These are phyloP conservation scores for Penicillium sp. DNA, from an alignment of 2,329 filamentous ascomycete species.

Conservation along the genomic window DNA sequence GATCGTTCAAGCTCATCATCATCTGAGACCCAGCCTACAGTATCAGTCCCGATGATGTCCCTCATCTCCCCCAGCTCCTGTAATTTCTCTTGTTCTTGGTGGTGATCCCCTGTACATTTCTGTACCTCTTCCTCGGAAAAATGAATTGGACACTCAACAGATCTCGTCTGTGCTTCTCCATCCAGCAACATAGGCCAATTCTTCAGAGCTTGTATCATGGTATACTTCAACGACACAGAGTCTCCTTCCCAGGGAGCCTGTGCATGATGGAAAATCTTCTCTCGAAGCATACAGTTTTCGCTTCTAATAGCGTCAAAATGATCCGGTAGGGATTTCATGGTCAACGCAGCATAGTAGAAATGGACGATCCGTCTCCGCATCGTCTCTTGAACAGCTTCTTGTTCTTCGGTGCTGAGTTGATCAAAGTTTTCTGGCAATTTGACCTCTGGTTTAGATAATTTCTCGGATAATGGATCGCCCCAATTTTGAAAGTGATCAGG, in stretches of 20 bases:
- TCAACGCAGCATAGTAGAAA: conserved; percentile 28
- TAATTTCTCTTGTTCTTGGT: conserved; percentile 21
- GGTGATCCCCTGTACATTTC: conserved; percentile 12
- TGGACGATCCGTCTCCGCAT: conserved; percentile 24
- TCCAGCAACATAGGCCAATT: conserved; percentile 26
- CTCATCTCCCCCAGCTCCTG: conserved; percentile 24
- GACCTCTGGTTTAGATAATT: conserved; percentile 23
- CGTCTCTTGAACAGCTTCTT: conserved; percentile 22
- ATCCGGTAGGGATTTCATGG: conserved; percentile 22
- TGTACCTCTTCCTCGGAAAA: conserved; percentile 23
- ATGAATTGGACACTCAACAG: conserved; percentile 20
- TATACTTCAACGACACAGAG: conserved; percentile 24
- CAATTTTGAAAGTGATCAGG: conserved; percentile 38
- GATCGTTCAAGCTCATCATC: conserved; percentile 24
- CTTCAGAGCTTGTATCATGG: conserved; percentile 20
- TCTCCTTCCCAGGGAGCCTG: conserved; percentile 33
- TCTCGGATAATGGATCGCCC: conserved; percentile 31
- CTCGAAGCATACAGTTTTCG: conserved; percentile 23
- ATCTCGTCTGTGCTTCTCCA: neutral
- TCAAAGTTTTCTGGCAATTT: conserved; percentile 27
- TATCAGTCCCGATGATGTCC: conserved; percentile 25
- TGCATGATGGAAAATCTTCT: conserved; percentile 26
- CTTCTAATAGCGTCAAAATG: conserved; percentile 25
- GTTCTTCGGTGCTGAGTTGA: conserved; percentile 20
- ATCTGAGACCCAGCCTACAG: conserved; percentile 29